Evolutionary conservation across 805 yeast genomes (phyloP), one percentile per base, ranked within the genome.

Genomic region (Zygoascus biomembranicola): DNA sequence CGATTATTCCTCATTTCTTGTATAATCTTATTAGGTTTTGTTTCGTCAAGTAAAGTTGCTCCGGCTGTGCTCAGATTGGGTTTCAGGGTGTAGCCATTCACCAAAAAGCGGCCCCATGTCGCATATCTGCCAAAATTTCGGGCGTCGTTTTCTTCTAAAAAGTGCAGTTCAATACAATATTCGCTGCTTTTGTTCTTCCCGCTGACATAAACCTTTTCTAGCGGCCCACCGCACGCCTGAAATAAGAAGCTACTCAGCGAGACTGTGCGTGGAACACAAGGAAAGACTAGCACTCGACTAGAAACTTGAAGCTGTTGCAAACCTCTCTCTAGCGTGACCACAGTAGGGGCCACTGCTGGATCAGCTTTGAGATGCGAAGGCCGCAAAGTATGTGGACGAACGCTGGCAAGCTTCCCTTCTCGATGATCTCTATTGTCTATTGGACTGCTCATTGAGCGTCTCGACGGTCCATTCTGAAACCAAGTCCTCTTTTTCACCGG

Each of bases 41-140:
- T 18, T 14, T 11, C 37, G 5, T 19, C 32, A 44, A 47, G 32
- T 8, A 52, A 35, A 43, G 18, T 31, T 8, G 16, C 6, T 11
- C 28, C 16, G 23, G n/a, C 19, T 5, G 18, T n/a, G 45, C n/a
- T n/a, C n/a, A 47, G 6, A 2, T 23, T 37, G 14, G 57, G 52
- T 20, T 41, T 47, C 14, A 39, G 47, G n/a, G 45, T 20, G 19
- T 10, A 14, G 3, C 65, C 64, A 49, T 61, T 61, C 45, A 61
- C 60, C 18, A 60, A n/a, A 49, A 61, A 61, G 28, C 59, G 20
- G 6, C 63, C 64, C 9, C 55, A 32, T n/a, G 43, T 13, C 16
- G 63, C 58, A 47, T 43, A 56, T 14, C 48, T 50, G 42, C 41
- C 43, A 39, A 61, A 61, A 26, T 35, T 23, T 6, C 39, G 39